Evolutionary conservation across 176 grass and related monocot species (phyloP).

Genomic region (Otatea glauca): DNA sequence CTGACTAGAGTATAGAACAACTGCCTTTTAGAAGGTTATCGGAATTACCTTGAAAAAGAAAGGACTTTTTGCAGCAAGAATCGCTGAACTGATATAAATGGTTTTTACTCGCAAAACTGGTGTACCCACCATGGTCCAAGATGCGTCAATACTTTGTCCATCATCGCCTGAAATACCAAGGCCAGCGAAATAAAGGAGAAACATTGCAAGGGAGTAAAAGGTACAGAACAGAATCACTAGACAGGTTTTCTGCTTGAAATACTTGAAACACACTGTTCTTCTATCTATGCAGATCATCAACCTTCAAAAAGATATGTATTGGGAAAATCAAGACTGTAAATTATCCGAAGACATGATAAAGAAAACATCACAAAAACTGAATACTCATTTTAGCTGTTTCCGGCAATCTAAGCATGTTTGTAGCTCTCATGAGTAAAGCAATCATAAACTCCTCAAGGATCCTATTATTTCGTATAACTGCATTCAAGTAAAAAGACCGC

Average conservation of each 20-base stretch:
- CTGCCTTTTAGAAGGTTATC: background rate
- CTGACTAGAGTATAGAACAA: slow-evolving; percentile 22
- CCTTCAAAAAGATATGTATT: background rate
- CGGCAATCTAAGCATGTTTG: slow-evolving; percentile 16
- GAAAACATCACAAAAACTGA: background rate
- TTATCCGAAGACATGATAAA: background rate
- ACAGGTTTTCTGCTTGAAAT: slow-evolving; percentile 15
- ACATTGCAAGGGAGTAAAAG: background rate
- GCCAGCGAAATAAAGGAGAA: slow-evolving; percentile 14
- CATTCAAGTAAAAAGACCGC: slow-evolving; percentile 8
- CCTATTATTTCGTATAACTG: background rate
- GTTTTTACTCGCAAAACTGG: slow-evolving; percentile 65
- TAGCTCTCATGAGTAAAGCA: background rate
- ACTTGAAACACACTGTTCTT: slow-evolving; percentile 7
- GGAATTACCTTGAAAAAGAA: slow-evolving; percentile 92
- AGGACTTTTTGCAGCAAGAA: slow-evolving; percentile 95
- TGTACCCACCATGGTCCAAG: slow-evolving; percentile 51
- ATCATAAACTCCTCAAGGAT: background rate
- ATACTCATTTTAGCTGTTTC: background rate
- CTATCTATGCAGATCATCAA: slow-evolving; percentile 4
- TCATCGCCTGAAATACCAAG: slow-evolving; percentile 59
- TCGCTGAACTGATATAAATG: slow-evolving; percentile 87
- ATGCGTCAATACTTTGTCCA: slow-evolving; percentile 62
- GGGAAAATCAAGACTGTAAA: background rate
- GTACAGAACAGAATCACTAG: slow-evolving; percentile 4